These are phyloP conservation scores for Suhomyces choctaworum DNA, from an alignment of 1,139 yeast genomes.

Conservation along the genomic window DNA sequence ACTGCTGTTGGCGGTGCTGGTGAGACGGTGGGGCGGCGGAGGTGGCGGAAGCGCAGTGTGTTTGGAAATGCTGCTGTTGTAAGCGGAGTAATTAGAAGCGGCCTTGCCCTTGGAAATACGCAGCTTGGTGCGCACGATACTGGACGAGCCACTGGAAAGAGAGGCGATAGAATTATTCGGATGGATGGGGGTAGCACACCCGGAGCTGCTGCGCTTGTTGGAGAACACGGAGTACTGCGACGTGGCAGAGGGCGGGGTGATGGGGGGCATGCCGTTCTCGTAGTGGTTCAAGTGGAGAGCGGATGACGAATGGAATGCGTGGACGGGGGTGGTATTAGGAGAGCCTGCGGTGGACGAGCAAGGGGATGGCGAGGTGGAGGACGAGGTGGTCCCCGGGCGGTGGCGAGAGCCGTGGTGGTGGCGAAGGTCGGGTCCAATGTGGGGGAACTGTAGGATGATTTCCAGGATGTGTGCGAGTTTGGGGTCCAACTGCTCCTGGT, in stretches of 20 bases:
- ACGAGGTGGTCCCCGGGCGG: slow-evolving; percentile 4
- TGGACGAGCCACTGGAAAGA: slow-evolving; percentile 11
- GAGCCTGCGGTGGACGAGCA: slow-evolving; percentile 10
- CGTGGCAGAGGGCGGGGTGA: slow-evolving; percentile 46
- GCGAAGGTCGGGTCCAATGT: slow-evolving; percentile 8
- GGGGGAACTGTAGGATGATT: slow-evolving; percentile 30
- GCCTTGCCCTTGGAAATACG: slow-evolving; percentile 17
- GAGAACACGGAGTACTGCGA: slow-evolving; percentile 44
- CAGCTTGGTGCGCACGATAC: slow-evolving; percentile 13
- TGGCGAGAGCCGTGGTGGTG: neutral
- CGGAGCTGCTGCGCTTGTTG: slow-evolving; percentile 27
- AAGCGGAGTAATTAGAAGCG: slow-evolving; percentile 5
- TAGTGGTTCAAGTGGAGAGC: slow-evolving; percentile 10
- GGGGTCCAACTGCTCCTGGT: slow-evolving; percentile 19
- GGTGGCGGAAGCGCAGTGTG: slow-evolving; percentile 10
- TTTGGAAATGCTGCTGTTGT: slow-evolving; percentile 6
- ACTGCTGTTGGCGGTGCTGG: slow-evolving; percentile 11
- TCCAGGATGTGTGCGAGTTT: slow-evolving; percentile 28
- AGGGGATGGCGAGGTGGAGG: slow-evolving; percentile 9
- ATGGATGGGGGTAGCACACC: slow-evolving; percentile 33
- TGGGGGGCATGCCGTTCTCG: slow-evolving; percentile 25
- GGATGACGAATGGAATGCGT: slow-evolving; percentile 11
- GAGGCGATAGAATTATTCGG: slow-evolving; percentile 5
- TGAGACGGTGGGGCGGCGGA: slow-evolving; percentile 13
- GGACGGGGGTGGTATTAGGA: slow-evolving; percentile 11